Evolutionary conservation across 148 eudicot species (phyloP).

Genomic region (Vaccinium vitisidaea): DNA sequence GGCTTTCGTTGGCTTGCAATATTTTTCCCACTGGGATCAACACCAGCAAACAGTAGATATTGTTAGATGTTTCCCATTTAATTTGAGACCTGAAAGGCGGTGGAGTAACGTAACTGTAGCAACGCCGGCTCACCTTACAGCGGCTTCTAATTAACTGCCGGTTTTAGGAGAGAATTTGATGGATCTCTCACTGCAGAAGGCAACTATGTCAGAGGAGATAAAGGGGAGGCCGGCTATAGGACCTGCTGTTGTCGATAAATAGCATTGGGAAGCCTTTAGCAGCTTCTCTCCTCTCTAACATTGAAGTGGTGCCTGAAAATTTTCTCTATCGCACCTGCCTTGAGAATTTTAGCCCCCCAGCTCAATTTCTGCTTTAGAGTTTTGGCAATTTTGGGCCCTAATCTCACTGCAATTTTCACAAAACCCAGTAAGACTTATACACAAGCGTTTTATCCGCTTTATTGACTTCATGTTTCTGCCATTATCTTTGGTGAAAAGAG

Average conservation of each 20-base stretch:
- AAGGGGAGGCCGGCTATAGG: constrained; percentile 49
- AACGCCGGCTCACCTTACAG: constrained; percentile 36
- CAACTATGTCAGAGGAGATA: constrained; percentile 42
- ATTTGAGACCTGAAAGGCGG: background rate
- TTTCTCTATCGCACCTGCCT: constrained; percentile 36
- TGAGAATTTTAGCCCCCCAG: constrained; percentile 38
- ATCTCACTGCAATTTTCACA: constrained; percentile 18
- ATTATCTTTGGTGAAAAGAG: background rate
- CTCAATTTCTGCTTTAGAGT: constrained; percentile 39
- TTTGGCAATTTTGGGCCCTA: constrained; percentile 27
- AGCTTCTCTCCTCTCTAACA: constrained; percentile 39
- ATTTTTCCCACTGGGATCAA: constrained; percentile 25
- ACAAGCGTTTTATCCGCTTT: background rate
- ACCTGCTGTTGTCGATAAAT: constrained; percentile 53
- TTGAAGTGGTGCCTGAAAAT: constrained; percentile 39
- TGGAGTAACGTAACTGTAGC: background rate
- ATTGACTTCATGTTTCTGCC: too few relatives aligned
- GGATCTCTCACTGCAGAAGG: constrained; percentile 48
- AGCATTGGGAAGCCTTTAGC: constrained; percentile 47
- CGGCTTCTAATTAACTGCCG: constrained; percentile 28
- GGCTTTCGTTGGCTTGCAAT: constrained; percentile 26
- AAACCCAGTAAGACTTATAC: background rate
- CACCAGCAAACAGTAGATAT: constrained; percentile 4
- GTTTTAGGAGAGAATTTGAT: constrained; percentile 33
- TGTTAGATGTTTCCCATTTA: background rate